Evolutionary conservation across 805 yeast species (phyloP).

Genomic region (Metschnikowia koreensis): DNA sequence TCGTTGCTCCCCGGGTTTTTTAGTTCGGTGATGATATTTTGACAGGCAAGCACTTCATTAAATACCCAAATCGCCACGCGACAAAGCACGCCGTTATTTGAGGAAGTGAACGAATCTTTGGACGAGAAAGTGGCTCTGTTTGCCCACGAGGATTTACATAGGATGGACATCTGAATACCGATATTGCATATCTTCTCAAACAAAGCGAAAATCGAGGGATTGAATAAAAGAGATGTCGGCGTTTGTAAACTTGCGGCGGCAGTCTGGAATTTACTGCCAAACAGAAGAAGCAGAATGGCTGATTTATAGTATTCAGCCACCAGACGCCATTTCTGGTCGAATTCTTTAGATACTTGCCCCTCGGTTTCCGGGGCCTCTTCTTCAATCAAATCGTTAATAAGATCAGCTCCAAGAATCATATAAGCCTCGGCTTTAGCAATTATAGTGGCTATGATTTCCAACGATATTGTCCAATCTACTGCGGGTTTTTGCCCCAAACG

Average conservation of each 20-base stretch:
- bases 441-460: slow-evolving; percentile 30
- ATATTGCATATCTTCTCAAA: slow-evolving; percentile 26
- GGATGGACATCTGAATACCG: slow-evolving; percentile 38
- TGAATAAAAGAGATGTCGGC: background rate
- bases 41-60: slow-evolving; percentile 30
- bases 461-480: slow-evolving; percentile 29
- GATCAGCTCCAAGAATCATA: slow-evolving; percentile 34
- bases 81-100: slow-evolving; percentile 42
- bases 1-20: slow-evolving; percentile 5
- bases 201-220: slow-evolving; percentile 11
- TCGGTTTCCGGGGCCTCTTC: background rate
- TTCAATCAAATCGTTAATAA: slow-evolving; percentile 37
- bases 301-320: slow-evolving; percentile 32
- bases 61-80: slow-evolving; percentile 43
- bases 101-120: slow-evolving; percentile 7
- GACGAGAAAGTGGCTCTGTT: slow-evolving; percentile 24
- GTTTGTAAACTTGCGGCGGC: background rate
- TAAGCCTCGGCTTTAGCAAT: slow-evolving; percentile 29
- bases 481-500: slow-evolving; percentile 2
- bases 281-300: slow-evolving; percentile 27
- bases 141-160: slow-evolving; percentile 39
- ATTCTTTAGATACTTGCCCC: slow-evolving; percentile 9
- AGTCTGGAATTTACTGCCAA: slow-evolving; percentile 20
- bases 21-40: slow-evolving; percentile 20
- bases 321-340: slow-evolving; percentile 36